These are phyloP conservation scores for Pythium folliculosum DNA, from an alignment of 352 stramenopile species.

Conservation along the genomic window DNA sequence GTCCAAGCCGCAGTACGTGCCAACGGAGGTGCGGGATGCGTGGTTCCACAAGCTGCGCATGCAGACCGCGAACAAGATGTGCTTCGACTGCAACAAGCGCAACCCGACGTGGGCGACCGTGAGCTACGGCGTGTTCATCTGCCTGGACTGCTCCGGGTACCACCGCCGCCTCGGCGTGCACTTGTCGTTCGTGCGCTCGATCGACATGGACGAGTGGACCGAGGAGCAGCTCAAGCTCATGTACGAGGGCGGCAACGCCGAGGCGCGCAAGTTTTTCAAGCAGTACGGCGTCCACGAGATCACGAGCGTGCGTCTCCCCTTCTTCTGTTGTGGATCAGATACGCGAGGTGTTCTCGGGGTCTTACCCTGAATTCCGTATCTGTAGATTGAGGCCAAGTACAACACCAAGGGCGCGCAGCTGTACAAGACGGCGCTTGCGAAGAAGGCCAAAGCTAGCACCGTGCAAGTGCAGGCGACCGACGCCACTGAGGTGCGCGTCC, in stretches of 20 bases:
- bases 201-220: slow-evolving; percentile 97
- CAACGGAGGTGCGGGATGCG: slow-evolving; percentile 70
- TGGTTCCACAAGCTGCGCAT: slow-evolving; percentile 87
- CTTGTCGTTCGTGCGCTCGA: slow-evolving; percentile 94
- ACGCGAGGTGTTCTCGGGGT: not conserved
- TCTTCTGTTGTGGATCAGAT: not conserved
- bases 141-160: slow-evolving; percentile 94
- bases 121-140: slow-evolving; percentile 96
- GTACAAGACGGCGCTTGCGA: slow-evolving; percentile 84
- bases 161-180: slow-evolving; percentile 93
- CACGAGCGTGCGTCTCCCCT: slow-evolving; percentile 85
- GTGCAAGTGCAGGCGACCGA: slow-evolving; percentile 55
- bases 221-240: slow-evolving; percentile 94
- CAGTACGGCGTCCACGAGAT: slow-evolving; percentile 86
- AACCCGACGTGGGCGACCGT: slow-evolving; percentile 96
- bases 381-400: slow-evolving; percentile 90
- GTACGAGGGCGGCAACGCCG: slow-evolving; percentile 92
- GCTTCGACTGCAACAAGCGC: slow-evolving; percentile 96
- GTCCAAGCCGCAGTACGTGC: slow-evolving; percentile 73
- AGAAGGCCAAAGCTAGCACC: slow-evolving; percentile 80
- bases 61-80: slow-evolving; percentile 85
- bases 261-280: slow-evolving; percentile 94
- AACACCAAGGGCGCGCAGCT: slow-evolving; percentile 89
- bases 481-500: slow-evolving; percentile 33
- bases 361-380: not conserved